A percentile compares a stretch with the other conserved stretches of the same genome.
These are phyloP conservation scores for Ophiosphaerella narmari DNA, from an alignment of 2,329 filamentous ascomycete species.

Conservation along the genomic window DNA sequence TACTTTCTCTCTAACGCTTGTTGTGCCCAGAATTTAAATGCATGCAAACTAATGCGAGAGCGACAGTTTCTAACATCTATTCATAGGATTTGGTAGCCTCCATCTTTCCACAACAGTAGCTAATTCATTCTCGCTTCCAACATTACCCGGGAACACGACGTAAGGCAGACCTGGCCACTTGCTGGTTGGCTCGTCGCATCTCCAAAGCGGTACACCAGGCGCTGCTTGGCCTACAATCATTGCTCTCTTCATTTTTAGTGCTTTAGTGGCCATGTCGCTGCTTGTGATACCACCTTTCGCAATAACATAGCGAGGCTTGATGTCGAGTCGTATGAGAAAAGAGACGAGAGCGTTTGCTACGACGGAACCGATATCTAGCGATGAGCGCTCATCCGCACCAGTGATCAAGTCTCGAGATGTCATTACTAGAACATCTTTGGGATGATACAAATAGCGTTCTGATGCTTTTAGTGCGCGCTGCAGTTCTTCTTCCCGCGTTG, in stretches of 20 bases:
- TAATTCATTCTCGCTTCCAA: slow-evolving; percentile 45
- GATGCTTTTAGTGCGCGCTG: slow-evolving; percentile 39
- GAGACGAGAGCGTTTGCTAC: slow-evolving; percentile 58
- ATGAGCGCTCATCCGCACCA: slow-evolving; percentile 55
- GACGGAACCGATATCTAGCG: slow-evolving; percentile 59
- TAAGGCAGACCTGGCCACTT: slow-evolving; percentile 60
- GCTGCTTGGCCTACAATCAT: slow-evolving; percentile 62
- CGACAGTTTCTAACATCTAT: slow-evolving; percentile 7
- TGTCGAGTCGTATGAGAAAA: slow-evolving; percentile 54
- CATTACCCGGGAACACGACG: slow-evolving; percentile 64
- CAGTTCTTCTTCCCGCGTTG: slow-evolving; percentile 43
- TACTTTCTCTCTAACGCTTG: neutral
- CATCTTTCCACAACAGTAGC: slow-evolving; percentile 17
- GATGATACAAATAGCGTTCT: slow-evolving; percentile 44
- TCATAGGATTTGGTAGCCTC: slow-evolving; percentile 14
- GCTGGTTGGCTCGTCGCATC: slow-evolving; percentile 58
- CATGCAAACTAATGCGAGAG: too few species aligned
- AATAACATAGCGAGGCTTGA: slow-evolving; percentile 61
- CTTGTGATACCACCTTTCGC: slow-evolving; percentile 65
- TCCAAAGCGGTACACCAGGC: slow-evolving; percentile 63
- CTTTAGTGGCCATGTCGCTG: slow-evolving; percentile 63
- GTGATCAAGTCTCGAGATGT: slow-evolving; percentile 60
- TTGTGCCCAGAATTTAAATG: too few species aligned
- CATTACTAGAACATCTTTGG: slow-evolving; percentile 63
- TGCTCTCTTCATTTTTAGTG: slow-evolving; percentile 59